Conservation (phyloP, 2,329 filamentous ascomycete genomes). For the Verticillium tricorpus region DNA sequence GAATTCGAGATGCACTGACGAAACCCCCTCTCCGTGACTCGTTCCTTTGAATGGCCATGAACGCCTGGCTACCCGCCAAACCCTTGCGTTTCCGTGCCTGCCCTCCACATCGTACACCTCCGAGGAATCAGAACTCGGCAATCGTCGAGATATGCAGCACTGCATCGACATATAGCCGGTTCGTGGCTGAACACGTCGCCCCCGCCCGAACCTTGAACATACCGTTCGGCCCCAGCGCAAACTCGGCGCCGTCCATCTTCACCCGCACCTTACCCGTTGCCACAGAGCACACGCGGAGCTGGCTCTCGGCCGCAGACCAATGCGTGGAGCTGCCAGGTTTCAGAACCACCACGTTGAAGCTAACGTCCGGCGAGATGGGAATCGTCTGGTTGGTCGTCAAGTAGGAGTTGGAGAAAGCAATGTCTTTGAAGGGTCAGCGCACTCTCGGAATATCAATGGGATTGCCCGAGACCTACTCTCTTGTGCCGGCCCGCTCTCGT, state of each 20-base stretch:
- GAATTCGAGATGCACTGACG: neutral
- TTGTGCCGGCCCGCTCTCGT: conserved; percentile 14
- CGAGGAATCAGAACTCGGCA: neutral
- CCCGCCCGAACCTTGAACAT: conserved; percentile 38
- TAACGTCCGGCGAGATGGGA: conserved; percentile 28
- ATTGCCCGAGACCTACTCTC: conserved; percentile 27
- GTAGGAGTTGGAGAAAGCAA: conserved; percentile 40
- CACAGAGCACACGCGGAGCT: conserved; percentile 34
- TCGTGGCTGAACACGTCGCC: conserved; percentile 31
- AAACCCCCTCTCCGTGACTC: neutral
- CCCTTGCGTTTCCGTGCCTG: too few species aligned
- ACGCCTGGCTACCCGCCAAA: too few species aligned
- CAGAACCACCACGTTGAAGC: conserved; percentile 35
- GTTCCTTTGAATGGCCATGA: too few species aligned
- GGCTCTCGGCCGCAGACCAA: conserved; percentile 23
- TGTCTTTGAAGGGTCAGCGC: conserved; percentile 20
- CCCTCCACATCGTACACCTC: neutral
- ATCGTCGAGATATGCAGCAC: conserved; percentile 36
- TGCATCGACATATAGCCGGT: conserved; percentile 39
- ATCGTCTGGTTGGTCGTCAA: conserved; percentile 31
- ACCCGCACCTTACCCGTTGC: conserved; percentile 36
- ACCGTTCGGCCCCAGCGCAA: conserved; percentile 38
- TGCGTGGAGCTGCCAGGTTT: conserved; percentile 30
- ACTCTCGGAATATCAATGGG: neutral
- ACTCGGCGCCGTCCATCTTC: conserved; percentile 26